Evolutionary conservation across 2,329 filamentous ascomycete genomes (phyloP).

Genomic region (Nakataea oryzae): DNA sequence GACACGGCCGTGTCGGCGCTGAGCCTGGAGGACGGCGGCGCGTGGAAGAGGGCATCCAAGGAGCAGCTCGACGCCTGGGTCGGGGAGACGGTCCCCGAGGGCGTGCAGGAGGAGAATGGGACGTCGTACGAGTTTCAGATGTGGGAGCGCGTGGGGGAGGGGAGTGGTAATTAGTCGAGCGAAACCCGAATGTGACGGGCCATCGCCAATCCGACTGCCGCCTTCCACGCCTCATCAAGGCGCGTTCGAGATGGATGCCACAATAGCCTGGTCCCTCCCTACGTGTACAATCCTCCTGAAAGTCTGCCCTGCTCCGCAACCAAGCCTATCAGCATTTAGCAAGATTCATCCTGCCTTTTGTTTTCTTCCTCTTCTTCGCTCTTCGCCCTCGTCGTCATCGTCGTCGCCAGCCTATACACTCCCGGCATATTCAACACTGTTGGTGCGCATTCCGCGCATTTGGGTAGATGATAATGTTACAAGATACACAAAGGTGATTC

Average conservation of each 20-base stretch:
- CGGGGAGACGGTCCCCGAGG: constrained; percentile 51
- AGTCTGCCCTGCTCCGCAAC: too few relatives aligned
- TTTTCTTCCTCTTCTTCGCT: neutral
- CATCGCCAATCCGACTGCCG: too few relatives aligned
- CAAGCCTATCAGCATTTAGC: neutral
- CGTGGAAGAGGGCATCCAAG: constrained; percentile 43
- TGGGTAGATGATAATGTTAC: neutral
- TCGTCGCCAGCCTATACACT: too few relatives aligned
- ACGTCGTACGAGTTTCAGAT: constrained; percentile 62
- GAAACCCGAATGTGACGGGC: too few relatives aligned
- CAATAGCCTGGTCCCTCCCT: neutral
- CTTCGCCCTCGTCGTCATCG: too few relatives aligned
- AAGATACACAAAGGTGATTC: neutral
- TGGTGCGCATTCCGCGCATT: too few relatives aligned
- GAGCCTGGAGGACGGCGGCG: constrained; percentile 28
- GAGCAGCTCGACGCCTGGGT: constrained; percentile 51
- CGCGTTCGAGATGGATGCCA: neutral
- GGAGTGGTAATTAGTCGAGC: too few relatives aligned
- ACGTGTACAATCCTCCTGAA: too few relatives aligned
- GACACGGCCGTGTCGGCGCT: constrained; percentile 61
- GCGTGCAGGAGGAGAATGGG: constrained; percentile 50
- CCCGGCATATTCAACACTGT: too few relatives aligned
- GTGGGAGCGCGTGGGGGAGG: constrained; percentile 47
- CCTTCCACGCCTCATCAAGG: neutral
- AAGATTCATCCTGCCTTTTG: neutral